phyloP scores from a whole-genome alignment of 2,329 filamentous ascomycete species.

The Aureobasidium sp. region DNA sequence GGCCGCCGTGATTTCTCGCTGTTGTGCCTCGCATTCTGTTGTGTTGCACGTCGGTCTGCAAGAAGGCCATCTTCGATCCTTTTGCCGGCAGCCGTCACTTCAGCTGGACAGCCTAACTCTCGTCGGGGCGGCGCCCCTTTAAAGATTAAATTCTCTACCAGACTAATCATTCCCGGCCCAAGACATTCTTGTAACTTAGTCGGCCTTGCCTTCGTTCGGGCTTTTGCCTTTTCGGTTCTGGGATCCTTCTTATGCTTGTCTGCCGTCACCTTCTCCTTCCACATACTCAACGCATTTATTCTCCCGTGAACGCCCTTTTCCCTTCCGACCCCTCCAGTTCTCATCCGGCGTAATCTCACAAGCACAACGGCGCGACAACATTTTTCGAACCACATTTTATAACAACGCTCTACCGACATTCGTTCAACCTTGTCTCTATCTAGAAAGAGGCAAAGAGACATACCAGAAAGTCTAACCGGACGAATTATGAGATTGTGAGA shows the following conservation, averaged over 20 bases:
- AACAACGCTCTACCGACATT: background rate
- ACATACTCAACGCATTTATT: background rate
- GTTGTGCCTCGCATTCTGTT: background rate
- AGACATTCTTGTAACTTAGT: background rate
- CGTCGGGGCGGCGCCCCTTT: background rate
- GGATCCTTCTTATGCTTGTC: background rate
- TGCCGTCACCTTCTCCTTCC: background rate
- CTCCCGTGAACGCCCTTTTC: background rate
- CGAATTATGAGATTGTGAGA: slow-evolving; percentile 12
- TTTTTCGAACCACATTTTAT: background rate
- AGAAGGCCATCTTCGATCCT: background rate
- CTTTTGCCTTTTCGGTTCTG: background rate
- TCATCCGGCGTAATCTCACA: background rate
- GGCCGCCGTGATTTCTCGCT: background rate
- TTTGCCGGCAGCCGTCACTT: background rate
- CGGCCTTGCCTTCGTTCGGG: background rate
- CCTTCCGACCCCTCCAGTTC: background rate
- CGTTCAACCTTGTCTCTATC: background rate
- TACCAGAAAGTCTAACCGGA: background rate
- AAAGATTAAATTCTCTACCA: background rate
- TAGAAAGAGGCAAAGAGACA: background rate
- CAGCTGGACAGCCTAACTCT: background rate
- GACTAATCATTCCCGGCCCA: slow-evolving; percentile 1
- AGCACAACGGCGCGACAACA: slow-evolving; percentile 2
- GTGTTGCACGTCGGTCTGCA: background rate